These are phyloP conservation scores for Diaporthe ampelina DNA, from an alignment of 2,329 filamentous ascomycete genomes.

Conservation along the genomic window DNA sequence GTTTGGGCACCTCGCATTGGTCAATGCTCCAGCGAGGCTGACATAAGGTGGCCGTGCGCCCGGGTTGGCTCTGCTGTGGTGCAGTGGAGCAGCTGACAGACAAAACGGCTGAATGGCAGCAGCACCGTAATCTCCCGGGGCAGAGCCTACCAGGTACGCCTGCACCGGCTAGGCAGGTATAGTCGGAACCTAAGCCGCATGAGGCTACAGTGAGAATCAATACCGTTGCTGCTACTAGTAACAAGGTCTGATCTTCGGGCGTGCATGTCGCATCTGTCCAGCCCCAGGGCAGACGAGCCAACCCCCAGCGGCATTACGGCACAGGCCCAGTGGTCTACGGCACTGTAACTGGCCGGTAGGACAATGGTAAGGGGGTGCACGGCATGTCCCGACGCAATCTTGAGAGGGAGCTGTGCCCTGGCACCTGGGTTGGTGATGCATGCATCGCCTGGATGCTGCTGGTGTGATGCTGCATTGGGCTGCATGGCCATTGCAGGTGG, in stretches of 20 bases:
- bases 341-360: too few relatives aligned
- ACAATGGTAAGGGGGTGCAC: too few relatives aligned
- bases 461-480: not conserved
- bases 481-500: slow-evolving; percentile 27
- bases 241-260: slow-evolving; percentile 16
- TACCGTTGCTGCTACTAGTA: slow-evolving; percentile 19
- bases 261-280: slow-evolving; percentile 27
- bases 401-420: not conserved
- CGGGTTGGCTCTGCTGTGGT: too few relatives aligned
- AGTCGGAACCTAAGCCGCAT: slow-evolving; percentile 1
- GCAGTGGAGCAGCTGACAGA: too few relatives aligned
- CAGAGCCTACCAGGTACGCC: too few relatives aligned
- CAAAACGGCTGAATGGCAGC: not conserved
- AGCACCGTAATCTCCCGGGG: slow-evolving; percentile 17
- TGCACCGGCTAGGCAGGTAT: not conserved
- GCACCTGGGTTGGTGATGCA: too few relatives aligned
- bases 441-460: not conserved
- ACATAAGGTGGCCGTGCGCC: slow-evolving; percentile 4
- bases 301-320: not conserved
- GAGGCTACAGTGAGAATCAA: slow-evolving; percentile 12
- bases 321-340: not conserved
- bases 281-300: not conserved
- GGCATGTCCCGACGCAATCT: not conserved
- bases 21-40: slow-evolving; percentile 35
- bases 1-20: slow-evolving; percentile 15